Base-by-base conservation (phyloP, 2,329 filamentous ascomycete species). In the Acarospora socialis region DNA sequence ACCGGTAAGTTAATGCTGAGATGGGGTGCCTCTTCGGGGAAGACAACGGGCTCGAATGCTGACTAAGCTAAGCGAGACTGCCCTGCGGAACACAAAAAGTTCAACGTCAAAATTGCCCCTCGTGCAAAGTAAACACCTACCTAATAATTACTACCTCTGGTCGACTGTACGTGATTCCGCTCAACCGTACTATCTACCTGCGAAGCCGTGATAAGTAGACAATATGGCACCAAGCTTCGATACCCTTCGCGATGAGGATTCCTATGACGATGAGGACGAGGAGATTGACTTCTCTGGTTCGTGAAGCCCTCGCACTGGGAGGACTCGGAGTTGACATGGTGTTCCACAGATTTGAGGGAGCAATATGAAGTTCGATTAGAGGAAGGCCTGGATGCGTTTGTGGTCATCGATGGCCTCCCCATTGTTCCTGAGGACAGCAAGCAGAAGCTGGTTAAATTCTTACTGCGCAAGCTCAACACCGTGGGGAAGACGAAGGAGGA, bases 361-460 rank as follows among this genome's bases (percentile, higher is more conserved):
- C 83, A 92, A 60, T 94, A 86, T 56, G 84, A 95, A 61, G 86
- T 95, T 41, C 82, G 87, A 55, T 69, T 95, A 44, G 90, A 98
- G 57, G 82, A 92, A 59, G 90, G 90, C 37, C 79, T 94, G 49
- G 90, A 98, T 56, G 80, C 84, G 43, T 98, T 98, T 52, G 81
- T 98, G 43, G 86, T 95, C 41, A 73, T 95, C 54, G 90, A 98
- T 58, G 90, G 90, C 44, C 73, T 98, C 25, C 90, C 90, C 44
- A 65, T 79, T 43, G 87, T 98, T 43, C 82, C 68, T 37, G 82
- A 86, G 56, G 87, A 90, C 30, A 86, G 81, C 66, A 87, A 84
- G 65, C 74, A 81, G 38, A 95, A 93, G 68, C 74, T 98, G 40
- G 68, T 93, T 59, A 95, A 95, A 62, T 95, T 95, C 60, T 66